A percentile compares a stretch with the other conserved stretches of the same genome.
These are phyloP conservation scores for Aspergillus bridgeri DNA, from an alignment of 495 filamentous ascomycete genomes.

Conservation along the genomic window DNA sequence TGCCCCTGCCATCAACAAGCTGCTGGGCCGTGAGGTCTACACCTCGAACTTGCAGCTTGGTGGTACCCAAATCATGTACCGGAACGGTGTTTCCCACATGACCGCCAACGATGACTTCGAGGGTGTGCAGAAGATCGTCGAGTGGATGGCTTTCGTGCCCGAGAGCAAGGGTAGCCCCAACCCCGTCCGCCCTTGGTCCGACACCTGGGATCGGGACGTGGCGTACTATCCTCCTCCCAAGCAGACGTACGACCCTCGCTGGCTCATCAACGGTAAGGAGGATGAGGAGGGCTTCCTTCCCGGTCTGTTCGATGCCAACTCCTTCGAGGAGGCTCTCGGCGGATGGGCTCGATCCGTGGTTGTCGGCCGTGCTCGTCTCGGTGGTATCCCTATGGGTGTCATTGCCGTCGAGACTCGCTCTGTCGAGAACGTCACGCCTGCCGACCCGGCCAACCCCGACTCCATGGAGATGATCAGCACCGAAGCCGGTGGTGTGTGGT, in stretches of 20 bases:
- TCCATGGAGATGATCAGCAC: slow-evolving; percentile 90
- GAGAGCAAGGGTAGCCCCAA: slow-evolving; percentile 88
- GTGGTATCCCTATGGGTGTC: slow-evolving; percentile 97
- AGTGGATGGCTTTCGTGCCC: slow-evolving; percentile 95
- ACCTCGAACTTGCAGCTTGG: slow-evolving; percentile 98
- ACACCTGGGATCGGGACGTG: slow-evolving; percentile 90
- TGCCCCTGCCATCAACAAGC: slow-evolving; percentile 95
- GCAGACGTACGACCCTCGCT: slow-evolving; percentile 89
- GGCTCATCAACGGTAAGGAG: slow-evolving; percentile 87
- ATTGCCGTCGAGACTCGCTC: slow-evolving; percentile 95
- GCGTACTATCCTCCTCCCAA: slow-evolving; percentile 80
- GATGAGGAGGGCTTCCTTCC: slow-evolving; percentile 83
- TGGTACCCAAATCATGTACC: slow-evolving; percentile 99
- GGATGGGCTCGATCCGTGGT: slow-evolving; percentile 97
- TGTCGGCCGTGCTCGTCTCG: slow-evolving; percentile 92
- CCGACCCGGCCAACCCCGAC: slow-evolving; percentile 98
- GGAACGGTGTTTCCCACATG: slow-evolving; percentile 98
- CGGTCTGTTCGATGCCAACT: slow-evolving; percentile 93
- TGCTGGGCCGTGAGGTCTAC: slow-evolving; percentile 96
- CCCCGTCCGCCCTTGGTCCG: slow-evolving; percentile 78
- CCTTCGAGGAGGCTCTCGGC: slow-evolving; percentile 93
- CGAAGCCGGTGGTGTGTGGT: slow-evolving; percentile 98
- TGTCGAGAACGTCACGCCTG: slow-evolving; percentile 93
- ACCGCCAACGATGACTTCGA: slow-evolving; percentile 97
- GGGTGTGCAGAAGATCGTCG: slow-evolving; percentile 94